Evolutionary conservation across 495 filamentous ascomycete species (phyloP).

Genomic region (Neurospora sp.): DNA sequence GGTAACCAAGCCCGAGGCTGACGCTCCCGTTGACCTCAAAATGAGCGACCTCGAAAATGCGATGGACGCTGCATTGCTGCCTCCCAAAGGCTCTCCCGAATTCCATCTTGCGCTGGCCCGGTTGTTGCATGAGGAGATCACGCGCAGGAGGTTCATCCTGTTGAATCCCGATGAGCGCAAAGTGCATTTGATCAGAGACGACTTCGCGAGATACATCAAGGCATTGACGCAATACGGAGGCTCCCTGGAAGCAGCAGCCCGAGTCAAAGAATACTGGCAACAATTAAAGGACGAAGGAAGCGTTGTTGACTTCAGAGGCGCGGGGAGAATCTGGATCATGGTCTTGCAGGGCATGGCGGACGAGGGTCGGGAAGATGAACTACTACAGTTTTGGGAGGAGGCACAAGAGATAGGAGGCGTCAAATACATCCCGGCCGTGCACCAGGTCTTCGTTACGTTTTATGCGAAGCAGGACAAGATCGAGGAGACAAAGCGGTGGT

Average conservation of each 20-base stretch:
- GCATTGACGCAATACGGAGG: conserved; percentile 49
- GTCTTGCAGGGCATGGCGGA: conserved; percentile 57
- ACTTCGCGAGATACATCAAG: conserved; percentile 42
- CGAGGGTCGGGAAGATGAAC: conserved; percentile 47
- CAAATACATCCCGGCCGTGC: conserved; percentile 24
- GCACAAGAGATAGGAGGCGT: conserved; percentile 11
- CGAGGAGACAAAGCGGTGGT: conserved; percentile 52
- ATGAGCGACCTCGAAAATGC: conserved; percentile 42
- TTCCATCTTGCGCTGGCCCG: conserved; percentile 46
- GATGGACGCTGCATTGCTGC: conserved; percentile 24
- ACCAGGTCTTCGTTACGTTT: conserved; percentile 41
- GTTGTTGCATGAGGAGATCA: conserved; percentile 45
- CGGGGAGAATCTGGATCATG: conserved; percentile 42
- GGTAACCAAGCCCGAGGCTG: conserved; percentile 25
- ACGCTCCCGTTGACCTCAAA: conserved; percentile 31
- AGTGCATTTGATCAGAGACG: conserved; percentile 27
- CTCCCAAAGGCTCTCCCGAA: conserved; percentile 24
- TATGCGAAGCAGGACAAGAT: conserved; percentile 42
- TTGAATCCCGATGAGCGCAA: conserved; percentile 21
- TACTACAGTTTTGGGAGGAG: conserved; percentile 29
- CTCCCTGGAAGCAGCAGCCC: conserved; percentile 46
- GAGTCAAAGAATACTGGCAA: conserved; percentile 34
- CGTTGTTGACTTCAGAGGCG: conserved; percentile 20
- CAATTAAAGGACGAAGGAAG: conserved; percentile 9
- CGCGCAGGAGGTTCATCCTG: conserved; percentile 11